Evolutionary conservation across 495 filamentous ascomycete species (phyloP).

Genomic region (Mytilinidion resinicola): DNA sequence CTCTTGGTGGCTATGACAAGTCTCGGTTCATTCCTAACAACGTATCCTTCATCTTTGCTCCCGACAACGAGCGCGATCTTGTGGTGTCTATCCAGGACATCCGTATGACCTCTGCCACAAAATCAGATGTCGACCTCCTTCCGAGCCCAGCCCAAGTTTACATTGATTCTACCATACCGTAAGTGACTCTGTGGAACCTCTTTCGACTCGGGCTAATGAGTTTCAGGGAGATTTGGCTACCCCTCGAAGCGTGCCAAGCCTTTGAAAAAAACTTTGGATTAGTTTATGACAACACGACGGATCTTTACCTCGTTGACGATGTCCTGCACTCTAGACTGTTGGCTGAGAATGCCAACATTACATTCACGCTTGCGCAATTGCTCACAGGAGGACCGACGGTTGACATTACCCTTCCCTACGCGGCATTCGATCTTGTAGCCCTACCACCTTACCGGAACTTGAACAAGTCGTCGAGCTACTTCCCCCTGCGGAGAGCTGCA

Average conservation of each 20-base stretch:
- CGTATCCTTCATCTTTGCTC: conserved; percentile 44
- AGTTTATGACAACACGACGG: conserved; percentile 38
- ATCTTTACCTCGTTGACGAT: conserved; percentile 48
- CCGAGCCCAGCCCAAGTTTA: conserved; percentile 26
- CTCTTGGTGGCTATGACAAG: conserved; percentile 52
- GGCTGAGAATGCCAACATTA: conserved; percentile 46
- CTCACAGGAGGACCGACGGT: conserved; percentile 38
- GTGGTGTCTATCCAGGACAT: conserved; percentile 47
- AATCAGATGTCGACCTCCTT: conserved; percentile 21
- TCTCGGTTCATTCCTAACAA: conserved; percentile 46
- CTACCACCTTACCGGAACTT: conserved; percentile 29
- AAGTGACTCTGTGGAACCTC: no score
- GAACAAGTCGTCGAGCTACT: conserved; percentile 40
- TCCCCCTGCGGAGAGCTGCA: conserved; percentile 46
- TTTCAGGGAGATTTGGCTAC: conserved; percentile 46
- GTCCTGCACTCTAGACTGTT: conserved; percentile 40
- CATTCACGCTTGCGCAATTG: conserved; percentile 44
- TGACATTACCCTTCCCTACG: conserved; percentile 49
- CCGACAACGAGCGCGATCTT: conserved; percentile 45
- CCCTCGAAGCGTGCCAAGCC: conserved; percentile 44
- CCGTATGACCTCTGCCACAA: conserved; percentile 18
- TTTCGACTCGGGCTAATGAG: no score
- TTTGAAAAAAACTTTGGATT: conserved; percentile 52
- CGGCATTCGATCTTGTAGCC: conserved; percentile 46
- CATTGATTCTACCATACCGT: conserved; percentile 49